Evolutionary conservation across 495 filamentous ascomycete species (phyloP), one percentile per base, ranked within the genome.

Genomic region (Podospora pseudocomata): DNA sequence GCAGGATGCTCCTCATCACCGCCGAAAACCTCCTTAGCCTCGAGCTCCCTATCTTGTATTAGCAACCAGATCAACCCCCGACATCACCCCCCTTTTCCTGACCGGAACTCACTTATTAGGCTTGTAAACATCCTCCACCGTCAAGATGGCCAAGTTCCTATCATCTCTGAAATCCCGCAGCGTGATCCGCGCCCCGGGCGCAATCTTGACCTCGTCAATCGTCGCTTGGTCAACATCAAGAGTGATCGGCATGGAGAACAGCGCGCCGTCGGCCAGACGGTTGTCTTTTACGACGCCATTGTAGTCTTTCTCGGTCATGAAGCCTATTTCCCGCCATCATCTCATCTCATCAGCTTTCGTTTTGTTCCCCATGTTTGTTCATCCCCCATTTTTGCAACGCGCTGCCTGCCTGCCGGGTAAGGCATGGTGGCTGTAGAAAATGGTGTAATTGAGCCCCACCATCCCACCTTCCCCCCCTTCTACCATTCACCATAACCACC

Each of bases 181-280:
- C 53, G 93, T 92, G 71, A 97, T 83, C 65, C 93, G 88, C 61
- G 88, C 81, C 54, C 95, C 94, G 27, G 91, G 73, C 85, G 93
- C 89, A 67, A 98, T 81, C 44, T 87, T 87, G 39, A 87, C 71
- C 70, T 89, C 85, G 49, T 91, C 81, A 78, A 98, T 91, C 55
- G 85, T 85, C 76, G 89, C 80, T 73, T 92, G 83, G 60, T 86
- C 86, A 57, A 94, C 83, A 79, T 99, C 95, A 67, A 99, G 89
- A 71, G 91, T 95, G 75, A 99, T 98, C 67, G 95, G 95, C 81
- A 99, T 99, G 80, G 89, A 91, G 83, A 98, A 99, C 74, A 99
- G 88, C 77, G 89, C 90, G 76, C 96, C 96, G 81, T 93, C 89
- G 65, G 89, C 88, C 65, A 98, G 88, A 66, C 95, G 91, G 79